phyloP scores from a whole-genome alignment of 768 basidiomycete genomes.

The Russula ochroleuca region DNA sequence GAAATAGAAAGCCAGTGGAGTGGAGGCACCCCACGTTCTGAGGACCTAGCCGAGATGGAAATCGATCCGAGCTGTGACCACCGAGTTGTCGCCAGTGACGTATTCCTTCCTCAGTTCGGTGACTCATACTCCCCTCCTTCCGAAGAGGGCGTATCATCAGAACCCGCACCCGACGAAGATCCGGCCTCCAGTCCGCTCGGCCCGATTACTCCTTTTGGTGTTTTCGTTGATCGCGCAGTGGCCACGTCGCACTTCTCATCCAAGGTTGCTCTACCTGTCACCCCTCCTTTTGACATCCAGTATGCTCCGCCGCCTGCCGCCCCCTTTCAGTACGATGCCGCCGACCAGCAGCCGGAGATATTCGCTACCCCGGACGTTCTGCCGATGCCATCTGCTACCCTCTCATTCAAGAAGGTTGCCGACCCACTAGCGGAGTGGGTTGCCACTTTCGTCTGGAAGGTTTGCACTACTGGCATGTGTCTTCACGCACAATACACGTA shows the following conservation, averaged over 20 bases:
- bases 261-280: constrained; percentile 13
- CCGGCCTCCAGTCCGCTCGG: constrained; percentile 63
- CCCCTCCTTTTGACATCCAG: constrained; percentile 26
- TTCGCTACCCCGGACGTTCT: constrained; percentile 42
- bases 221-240: constrained; percentile 70
- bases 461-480: constrained; percentile 67
- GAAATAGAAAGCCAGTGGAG: constrained; percentile 41
- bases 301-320: constrained; percentile 29
- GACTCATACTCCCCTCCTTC: constrained; percentile 59
- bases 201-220: constrained; percentile 71
- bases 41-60: constrained; percentile 34
- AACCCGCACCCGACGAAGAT: constrained; percentile 47
- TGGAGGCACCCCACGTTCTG: constrained; percentile 33
- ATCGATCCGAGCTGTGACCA: constrained; percentile 30
- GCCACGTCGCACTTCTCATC: constrained; percentile 35
- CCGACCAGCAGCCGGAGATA: constrained; percentile 33
- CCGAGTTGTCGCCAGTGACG: constrained; percentile 8
- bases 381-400: constrained; percentile 47
- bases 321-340: constrained; percentile 27
- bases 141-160: constrained; percentile 59
- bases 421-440: constrained; percentile 80
- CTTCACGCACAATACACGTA: constrained; percentile 57
- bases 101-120: constrained; percentile 30
- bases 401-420: constrained; percentile 64
- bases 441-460: constrained; percentile 76